These are phyloP conservation scores for Mycena indigotica DNA, from an alignment of 768 basidiomycete species.

Conservation along the genomic window DNA sequence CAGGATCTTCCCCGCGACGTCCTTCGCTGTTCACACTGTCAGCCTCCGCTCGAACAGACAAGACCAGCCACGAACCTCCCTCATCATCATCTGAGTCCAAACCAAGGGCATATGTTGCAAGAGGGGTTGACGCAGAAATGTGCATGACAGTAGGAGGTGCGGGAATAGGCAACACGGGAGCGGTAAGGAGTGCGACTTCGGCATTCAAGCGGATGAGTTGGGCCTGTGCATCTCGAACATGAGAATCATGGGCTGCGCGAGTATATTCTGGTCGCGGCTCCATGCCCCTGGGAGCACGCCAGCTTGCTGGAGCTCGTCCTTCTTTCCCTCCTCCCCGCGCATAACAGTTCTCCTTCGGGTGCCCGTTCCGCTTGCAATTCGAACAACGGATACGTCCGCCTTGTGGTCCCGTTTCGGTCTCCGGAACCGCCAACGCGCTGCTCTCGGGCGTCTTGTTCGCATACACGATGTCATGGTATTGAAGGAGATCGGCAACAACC, in stretches of 20 bases:
- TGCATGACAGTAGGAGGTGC: too few species aligned
- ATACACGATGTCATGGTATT: background rate
- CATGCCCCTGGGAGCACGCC: background rate
- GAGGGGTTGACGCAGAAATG: too few species aligned
- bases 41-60: background rate
- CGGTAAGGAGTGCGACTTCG: background rate
- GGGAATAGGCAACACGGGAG: background rate
- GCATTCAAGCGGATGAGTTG: background rate
- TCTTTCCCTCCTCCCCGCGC: conserved; percentile 31
- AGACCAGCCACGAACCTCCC: background rate
- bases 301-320: conserved; percentile 25
- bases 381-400: conserved; percentile 6
- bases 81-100: background rate
- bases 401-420: background rate
- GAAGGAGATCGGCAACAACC: background rate
- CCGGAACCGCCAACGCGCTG: background rate
- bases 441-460: background rate
- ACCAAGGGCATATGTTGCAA: conserved; percentile 1
- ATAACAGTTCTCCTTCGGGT: conserved; percentile 28
- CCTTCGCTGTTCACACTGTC: background rate
- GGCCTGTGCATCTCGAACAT: background rate
- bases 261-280: conserved; percentile 7
- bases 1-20: conserved; percentile 7
- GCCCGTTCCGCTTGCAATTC: conserved; percentile 24
- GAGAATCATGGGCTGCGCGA: too few species aligned